These are phyloP conservation scores for Biancaea sappan DNA, from an alignment of 306 rosid species.

Conservation along the genomic window DNA sequence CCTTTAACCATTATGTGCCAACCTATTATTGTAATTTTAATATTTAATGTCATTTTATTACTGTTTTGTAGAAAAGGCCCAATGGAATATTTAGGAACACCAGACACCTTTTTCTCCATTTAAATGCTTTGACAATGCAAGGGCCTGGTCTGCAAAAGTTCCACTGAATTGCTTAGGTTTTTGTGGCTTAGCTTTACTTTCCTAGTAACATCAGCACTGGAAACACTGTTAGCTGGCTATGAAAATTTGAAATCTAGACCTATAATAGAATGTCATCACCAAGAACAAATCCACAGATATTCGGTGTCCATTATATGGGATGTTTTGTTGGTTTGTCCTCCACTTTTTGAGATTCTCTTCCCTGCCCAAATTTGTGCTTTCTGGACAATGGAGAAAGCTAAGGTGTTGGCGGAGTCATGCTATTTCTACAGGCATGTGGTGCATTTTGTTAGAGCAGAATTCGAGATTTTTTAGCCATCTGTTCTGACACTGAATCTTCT, in stretches of 20 bases:
- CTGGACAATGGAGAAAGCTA: background rate
- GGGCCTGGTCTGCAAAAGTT: background rate
- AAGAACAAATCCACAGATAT: background rate
- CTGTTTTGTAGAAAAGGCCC: background rate
- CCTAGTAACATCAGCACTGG: background rate
- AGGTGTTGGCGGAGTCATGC: background rate
- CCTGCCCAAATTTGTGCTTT: background rate
- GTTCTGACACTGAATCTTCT: background rate
- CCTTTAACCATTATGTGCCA: slow-evolving; percentile 2
- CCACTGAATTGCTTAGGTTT: background rate
- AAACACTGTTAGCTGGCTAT: background rate
- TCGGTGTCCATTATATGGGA: background rate
- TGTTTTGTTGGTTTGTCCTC: background rate
- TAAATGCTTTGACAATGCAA: background rate
- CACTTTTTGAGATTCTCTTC: background rate
- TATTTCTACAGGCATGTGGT: background rate
- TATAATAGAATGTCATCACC: background rate
- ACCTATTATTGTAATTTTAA: background rate
- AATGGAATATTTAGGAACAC: background rate
- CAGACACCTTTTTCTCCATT: background rate
- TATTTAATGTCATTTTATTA: background rate
- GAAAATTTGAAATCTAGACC: background rate
- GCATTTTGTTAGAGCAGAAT: background rate
- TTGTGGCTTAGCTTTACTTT: background rate
- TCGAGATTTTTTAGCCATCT: background rate